Conservation (phyloP, 306 rosid species). For the Acacia acuminata region DNA sequence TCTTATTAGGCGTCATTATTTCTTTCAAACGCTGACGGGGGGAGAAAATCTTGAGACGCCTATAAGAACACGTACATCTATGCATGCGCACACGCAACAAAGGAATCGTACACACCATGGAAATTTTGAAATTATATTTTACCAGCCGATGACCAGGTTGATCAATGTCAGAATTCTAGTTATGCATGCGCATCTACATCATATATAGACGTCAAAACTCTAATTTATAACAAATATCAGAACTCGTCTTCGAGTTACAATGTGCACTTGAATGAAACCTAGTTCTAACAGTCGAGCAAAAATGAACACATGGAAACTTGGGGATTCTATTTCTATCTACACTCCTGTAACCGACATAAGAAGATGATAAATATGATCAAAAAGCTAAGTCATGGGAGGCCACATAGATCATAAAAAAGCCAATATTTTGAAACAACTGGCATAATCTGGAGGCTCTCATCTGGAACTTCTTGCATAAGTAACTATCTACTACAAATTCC, state of each 20-base stretch:
- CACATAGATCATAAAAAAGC: slow-evolving; percentile 16
- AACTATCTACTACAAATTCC: slow-evolving; percentile 16
- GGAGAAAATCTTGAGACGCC: background rate
- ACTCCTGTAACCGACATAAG: background rate
- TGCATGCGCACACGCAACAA: background rate
- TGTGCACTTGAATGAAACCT: background rate
- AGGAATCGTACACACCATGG: background rate
- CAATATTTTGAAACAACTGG: slow-evolving; percentile 3
- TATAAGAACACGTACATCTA: background rate
- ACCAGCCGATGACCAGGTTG: background rate
- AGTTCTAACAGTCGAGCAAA: background rate
- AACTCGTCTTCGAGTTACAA: background rate
- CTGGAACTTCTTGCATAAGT: slow-evolving; percentile 15
- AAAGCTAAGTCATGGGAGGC: slow-evolving; percentile 8
- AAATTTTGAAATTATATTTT: background rate
- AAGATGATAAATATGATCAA: background rate
- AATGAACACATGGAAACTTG: slow-evolving; percentile 13
- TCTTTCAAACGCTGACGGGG: background rate
- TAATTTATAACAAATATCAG: slow-evolving; percentile 1
- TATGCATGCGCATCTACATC: background rate
- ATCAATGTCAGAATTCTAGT: background rate
- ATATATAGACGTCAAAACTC: background rate
- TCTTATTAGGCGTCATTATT: background rate
- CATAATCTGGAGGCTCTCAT: slow-evolving; percentile 17
- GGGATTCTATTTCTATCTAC: background rate